A percentile compares a stretch with the other conserved stretches of the same genome.
Conservation (phyloP, 805 yeast genomes). For the Saitoella complicata region DNA sequence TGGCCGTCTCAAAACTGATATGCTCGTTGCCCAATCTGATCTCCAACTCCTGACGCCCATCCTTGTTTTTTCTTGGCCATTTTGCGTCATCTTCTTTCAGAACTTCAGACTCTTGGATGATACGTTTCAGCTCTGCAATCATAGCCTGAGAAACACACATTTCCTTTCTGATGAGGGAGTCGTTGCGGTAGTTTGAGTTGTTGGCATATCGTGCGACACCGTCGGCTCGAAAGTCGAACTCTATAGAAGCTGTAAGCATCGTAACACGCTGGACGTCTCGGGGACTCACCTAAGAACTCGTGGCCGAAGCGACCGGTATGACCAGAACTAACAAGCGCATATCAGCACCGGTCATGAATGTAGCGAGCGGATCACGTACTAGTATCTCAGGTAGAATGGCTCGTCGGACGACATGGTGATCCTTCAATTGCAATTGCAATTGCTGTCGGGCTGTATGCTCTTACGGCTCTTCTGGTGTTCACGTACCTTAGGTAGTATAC, state of each 20-base stretch:
- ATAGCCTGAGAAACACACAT: constrained; percentile 23
- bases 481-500: too few relatives aligned
- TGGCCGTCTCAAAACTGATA: constrained; percentile 19
- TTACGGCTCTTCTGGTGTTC: too few relatives aligned
- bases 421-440: too few relatives aligned
- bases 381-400: constrained; percentile 28
- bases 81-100: constrained; percentile 24
- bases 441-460: too few relatives aligned
- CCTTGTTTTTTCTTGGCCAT: constrained; percentile 28
- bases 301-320: constrained; percentile 31
- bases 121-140: constrained; percentile 21
- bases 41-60: constrained; percentile 29
- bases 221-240: constrained; percentile 23
- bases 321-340: constrained; percentile 18
- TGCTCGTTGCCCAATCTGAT: constrained; percentile 24
- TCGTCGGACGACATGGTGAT: constrained; percentile 5
- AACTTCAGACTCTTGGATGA: constrained; percentile 27
- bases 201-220: constrained; percentile 28
- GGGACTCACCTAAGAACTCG: constrained; percentile 25
- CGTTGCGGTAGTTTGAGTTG: constrained; percentile 30
- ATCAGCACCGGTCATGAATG: background rate
- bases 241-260: constrained; percentile 8
- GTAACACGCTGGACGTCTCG: background rate
- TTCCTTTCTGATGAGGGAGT: constrained; percentile 27
- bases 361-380: constrained; percentile 8